These are phyloP conservation scores for Loxodes magnus DNA, from an alignment of 73 alveolate genomes.

Conservation along the genomic window DNA sequence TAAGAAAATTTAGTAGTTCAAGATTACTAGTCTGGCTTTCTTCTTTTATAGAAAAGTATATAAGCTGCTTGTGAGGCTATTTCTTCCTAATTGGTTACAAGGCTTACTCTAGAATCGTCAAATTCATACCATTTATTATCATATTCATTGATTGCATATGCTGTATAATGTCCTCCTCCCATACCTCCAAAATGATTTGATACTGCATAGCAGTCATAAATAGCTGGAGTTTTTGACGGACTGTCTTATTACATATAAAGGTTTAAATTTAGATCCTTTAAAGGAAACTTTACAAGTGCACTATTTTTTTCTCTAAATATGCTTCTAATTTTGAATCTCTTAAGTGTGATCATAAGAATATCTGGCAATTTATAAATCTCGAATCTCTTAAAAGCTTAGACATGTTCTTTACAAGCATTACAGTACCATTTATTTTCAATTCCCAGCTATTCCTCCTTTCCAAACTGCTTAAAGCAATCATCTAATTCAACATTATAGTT, in stretches of 20 bases:
- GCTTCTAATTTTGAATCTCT: constrained; percentile 59
- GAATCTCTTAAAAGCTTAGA: constrained; percentile 66
- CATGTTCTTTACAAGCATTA: constrained; percentile 47
- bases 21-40: too few relatives aligned
- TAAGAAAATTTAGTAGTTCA: too few relatives aligned
- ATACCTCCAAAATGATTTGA: constrained; percentile 92
- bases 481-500: too few relatives aligned
- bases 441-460: too few relatives aligned
- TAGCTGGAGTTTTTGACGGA: constrained; percentile 13
- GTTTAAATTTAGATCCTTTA: constrained; percentile 42
- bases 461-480: too few relatives aligned
- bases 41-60: constrained; percentile 66
- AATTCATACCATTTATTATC: constrained; percentile 71
- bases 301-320: constrained; percentile 45
- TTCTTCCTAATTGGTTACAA: constrained; percentile 17
- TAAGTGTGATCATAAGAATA: constrained; percentile 57
- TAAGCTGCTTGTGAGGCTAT: constrained; percentile 57
- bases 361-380: constrained; percentile 74
- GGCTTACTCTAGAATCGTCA: constrained; percentile 71
- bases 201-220: constrained; percentile 86
- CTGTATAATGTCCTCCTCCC: constrained; percentile 98
- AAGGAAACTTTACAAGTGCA: constrained; percentile 48
- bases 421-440: constrained; percentile 64
- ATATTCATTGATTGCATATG: constrained; percentile 69
- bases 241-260: constrained; percentile 30